These are phyloP conservation scores for Geotrichum candidum DNA, from an alignment of 1,139 yeast species.

Conservation along the genomic window DNA sequence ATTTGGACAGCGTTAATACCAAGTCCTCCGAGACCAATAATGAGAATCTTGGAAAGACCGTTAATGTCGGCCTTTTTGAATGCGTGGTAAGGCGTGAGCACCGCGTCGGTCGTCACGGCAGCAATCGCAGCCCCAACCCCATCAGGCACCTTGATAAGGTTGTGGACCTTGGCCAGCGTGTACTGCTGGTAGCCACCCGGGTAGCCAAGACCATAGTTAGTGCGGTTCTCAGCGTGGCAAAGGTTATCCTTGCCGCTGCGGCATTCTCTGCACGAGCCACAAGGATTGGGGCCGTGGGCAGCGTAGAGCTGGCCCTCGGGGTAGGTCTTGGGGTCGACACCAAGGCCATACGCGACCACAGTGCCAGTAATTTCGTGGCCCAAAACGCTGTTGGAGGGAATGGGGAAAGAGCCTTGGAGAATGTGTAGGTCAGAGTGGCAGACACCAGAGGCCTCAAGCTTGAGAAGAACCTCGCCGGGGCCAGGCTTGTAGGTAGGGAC, in stretches of 20 bases:
- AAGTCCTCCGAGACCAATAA: conserved; percentile 48
- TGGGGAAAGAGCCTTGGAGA: conserved; percentile 34
- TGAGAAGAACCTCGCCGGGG: conserved; percentile 39
- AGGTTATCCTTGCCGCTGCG: conserved; percentile 42
- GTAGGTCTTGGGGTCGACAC: conserved; percentile 32
- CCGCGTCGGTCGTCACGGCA: conserved; percentile 48
- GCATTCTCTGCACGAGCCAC: conserved; percentile 44
- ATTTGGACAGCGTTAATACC: conserved; percentile 49
- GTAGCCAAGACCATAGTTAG: conserved; percentile 37
- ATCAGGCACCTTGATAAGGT: conserved; percentile 41
- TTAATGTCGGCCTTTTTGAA: conserved; percentile 35
- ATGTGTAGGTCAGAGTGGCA: conserved; percentile 50
- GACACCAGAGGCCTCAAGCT: conserved; percentile 49
- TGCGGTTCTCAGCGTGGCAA: conserved; percentile 29
- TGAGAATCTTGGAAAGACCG: conserved; percentile 41
- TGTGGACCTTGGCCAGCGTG: conserved; percentile 32
- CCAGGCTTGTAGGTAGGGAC: conserved; percentile 41
- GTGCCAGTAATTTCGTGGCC: conserved; percentile 57
- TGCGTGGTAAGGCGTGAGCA: conserved; percentile 49
- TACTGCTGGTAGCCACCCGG: conserved; percentile 52
- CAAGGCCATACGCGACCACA: conserved; percentile 41
- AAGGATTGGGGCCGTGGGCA: conserved; percentile 38
- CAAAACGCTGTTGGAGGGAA: conserved; percentile 38
- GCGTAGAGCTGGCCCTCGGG: conserved; percentile 39
- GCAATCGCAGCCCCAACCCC: conserved; percentile 43